These are phyloP conservation scores for Clonostachys sp. DNA, from an alignment of 2,329 filamentous ascomycete genomes.

Conservation along the genomic window DNA sequence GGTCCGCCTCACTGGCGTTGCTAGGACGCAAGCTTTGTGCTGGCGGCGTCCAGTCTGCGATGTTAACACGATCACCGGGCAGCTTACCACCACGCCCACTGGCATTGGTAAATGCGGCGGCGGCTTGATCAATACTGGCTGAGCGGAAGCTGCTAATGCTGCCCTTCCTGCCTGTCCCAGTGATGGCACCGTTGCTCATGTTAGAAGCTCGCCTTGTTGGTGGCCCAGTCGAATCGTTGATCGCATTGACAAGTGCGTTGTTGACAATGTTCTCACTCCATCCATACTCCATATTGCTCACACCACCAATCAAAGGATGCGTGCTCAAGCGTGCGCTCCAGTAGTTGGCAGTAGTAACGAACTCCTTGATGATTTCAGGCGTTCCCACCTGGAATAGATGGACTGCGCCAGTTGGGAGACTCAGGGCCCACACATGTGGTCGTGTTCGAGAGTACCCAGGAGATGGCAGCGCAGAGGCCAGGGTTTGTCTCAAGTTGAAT, in stretches of 20 bases:
- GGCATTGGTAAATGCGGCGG: constrained; percentile 46
- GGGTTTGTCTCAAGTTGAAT: constrained; percentile 84
- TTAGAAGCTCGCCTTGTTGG: background rate
- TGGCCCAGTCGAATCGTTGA: constrained; percentile 37
- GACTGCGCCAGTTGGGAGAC: constrained; percentile 85
- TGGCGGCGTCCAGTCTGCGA: constrained; percentile 86
- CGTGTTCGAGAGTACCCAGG: constrained; percentile 89
- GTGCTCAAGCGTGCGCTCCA: constrained; percentile 95
- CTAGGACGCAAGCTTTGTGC: constrained; percentile 87
- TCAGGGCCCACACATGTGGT: constrained; percentile 91
- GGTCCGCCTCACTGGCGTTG: constrained; percentile 72
- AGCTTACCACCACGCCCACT: constrained; percentile 50
- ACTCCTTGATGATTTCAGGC: constrained; percentile 89
- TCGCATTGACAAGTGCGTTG: constrained; percentile 46
- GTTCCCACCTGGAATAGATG: constrained; percentile 99
- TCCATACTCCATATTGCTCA: constrained; percentile 96
- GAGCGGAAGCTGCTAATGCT: constrained; percentile 49
- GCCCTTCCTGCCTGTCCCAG: constrained; percentile 29
- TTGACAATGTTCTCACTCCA: constrained; percentile 85
- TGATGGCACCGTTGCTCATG: constrained; percentile 35
- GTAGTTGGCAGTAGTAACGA: constrained; percentile 92
- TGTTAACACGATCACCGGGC: constrained; percentile 77
- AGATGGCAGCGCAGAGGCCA: constrained; percentile 83
- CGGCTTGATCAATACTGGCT: constrained; percentile 57
- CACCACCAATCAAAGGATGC: constrained; percentile 84